Base-by-base conservation (phyloP, 352 stramenopile genomes). In the Salisapilia sapeloensis region DNA sequence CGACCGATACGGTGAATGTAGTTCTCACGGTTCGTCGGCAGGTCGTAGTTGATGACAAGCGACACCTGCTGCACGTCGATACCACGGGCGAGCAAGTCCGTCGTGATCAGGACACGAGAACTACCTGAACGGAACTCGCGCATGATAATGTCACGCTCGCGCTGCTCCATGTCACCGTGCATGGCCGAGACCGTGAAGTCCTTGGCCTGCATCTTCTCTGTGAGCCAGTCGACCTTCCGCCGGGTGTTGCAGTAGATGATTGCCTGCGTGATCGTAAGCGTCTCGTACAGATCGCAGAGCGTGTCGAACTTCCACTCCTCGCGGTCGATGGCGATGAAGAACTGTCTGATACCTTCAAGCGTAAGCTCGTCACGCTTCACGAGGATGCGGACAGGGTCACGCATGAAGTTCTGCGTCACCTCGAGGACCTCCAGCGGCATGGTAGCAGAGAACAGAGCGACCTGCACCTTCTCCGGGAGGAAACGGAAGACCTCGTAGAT, bases 1-100 rank as follows among this genome's bases (percentile, higher is more conserved):
- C 96, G 93, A 86, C 96, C 96, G 62, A 99, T 99, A 79, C 96
- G 91, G 64, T 99, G 96, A 46, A 99, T 98, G 78, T 99, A 99
- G 66, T 98, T 98, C 70, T 99, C 96, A 56, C 95, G 87, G 76
- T 99, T 99, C 17, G 91, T 97, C 29, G 95, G 95, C 42, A 99
- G 67, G 57, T 99, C 94, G 71, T 98, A 99, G 86, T 98, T 99
- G 63, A 99, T 99, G 32, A 97, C 89, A 33, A 96, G 70, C 50
- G 81, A 94, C 44, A 95, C 84, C 72, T 99, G 95, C 72, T 99
- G 96, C 38, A 99, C 94, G 69, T 99, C 96, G 56, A 99, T 99
- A 90, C 96, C 94, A 91, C 96, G 92, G 22, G 93, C 95, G 34
- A 98, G 63, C 50, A 99, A 51, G 82, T 99, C 94, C 20, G 95